A percentile compares a stretch with the other conserved stretches of the same genome.
These are phyloP conservation scores for Thelonectria discophora DNA, from an alignment of 2,329 filamentous ascomycete species.

Conservation along the genomic window DNA sequence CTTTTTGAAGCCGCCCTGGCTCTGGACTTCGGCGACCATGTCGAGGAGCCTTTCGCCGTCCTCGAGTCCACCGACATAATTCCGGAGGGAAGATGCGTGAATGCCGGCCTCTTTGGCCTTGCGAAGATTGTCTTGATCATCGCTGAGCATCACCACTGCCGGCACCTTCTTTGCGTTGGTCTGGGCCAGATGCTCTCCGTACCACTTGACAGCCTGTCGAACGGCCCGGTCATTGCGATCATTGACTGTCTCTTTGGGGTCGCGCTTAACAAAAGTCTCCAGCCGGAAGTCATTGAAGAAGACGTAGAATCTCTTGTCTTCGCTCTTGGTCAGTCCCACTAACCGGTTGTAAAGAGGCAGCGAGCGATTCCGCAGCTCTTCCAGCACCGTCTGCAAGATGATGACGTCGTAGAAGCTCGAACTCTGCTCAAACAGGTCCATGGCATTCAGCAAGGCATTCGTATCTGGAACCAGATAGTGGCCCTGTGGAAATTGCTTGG, in stretches of 20 bases:
- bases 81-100: constrained; percentile 71
- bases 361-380: constrained; percentile 94
- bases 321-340: constrained; percentile 89
- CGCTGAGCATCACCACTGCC: constrained; percentile 89
- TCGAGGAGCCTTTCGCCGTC: constrained; percentile 88
- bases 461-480: constrained; percentile 97
- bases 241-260: constrained; percentile 86
- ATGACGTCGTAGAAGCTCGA: constrained; percentile 96
- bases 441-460: constrained; percentile 92
- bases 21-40: constrained; percentile 86
- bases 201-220: constrained; percentile 87
- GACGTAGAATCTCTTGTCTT: constrained; percentile 97
- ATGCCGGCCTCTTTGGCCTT: constrained; percentile 82
- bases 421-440: constrained; percentile 95
- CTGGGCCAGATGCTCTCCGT: constrained; percentile 78
- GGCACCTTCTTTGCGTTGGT: constrained; percentile 71
- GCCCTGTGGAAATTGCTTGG: constrained; percentile 81
- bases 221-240: constrained; percentile 96
- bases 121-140: constrained; percentile 86
- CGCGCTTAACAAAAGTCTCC: constrained; percentile 85
- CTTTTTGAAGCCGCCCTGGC: constrained; percentile 70
- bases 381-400: constrained; percentile 92
- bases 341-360: constrained; percentile 94
- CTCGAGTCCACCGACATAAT: constrained; percentile 86
- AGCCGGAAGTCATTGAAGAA: constrained; percentile 99